phyloP scores from a whole-genome alignment of 2,329 filamentous ascomycete genomes.

The Fusarium sp. region DNA sequence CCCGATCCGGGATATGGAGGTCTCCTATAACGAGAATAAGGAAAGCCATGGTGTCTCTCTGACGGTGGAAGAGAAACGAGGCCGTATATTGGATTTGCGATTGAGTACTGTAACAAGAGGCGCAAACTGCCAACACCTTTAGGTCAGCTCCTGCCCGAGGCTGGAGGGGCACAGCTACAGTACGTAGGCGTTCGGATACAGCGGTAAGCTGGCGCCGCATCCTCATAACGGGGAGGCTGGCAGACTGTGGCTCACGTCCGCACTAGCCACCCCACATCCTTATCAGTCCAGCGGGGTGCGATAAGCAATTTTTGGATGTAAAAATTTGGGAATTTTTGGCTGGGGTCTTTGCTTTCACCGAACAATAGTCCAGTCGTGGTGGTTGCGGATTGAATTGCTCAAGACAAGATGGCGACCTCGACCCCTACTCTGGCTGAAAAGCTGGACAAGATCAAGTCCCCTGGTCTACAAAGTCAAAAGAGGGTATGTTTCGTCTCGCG shows the following conservation, averaged over 20 bases:
- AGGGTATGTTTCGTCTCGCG: slow-evolving; percentile 73
- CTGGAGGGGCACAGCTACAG: slow-evolving; percentile 51
- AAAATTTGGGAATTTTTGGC: slow-evolving; percentile 51
- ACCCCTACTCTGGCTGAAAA: slow-evolving; percentile 80
- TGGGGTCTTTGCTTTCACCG: slow-evolving; percentile 47
- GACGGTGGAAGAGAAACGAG: slow-evolving; percentile 41
- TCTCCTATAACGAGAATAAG: slow-evolving; percentile 93
- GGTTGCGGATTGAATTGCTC: slow-evolving; percentile 51
- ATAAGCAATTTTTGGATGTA: slow-evolving; percentile 50
- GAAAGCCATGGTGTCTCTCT: slow-evolving; percentile 78
- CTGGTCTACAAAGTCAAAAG: slow-evolving; percentile 95
- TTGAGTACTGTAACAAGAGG: slow-evolving; percentile 34
- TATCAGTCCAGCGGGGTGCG: slow-evolving; percentile 50
- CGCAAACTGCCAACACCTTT: slow-evolving; percentile 47
- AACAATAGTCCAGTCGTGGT: slow-evolving; percentile 47
- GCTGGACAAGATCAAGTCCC: slow-evolving; percentile 96
- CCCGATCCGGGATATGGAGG: slow-evolving; percentile 93
- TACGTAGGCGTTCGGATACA: slow-evolving; percentile 52
- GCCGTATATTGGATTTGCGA: slow-evolving; percentile 40
- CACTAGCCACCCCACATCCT: slow-evolving; percentile 35
- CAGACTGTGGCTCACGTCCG: slow-evolving; percentile 30
- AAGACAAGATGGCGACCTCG: slow-evolving; percentile 63
- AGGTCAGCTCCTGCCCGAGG: slow-evolving; percentile 38
- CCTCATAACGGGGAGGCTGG: slow-evolving; percentile 42
- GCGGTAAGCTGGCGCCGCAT: slow-evolving; percentile 46